phyloP scores from a whole-genome alignment of 1,284 basidiomycete genomes.

The Ustilago vetiveriae region DNA sequence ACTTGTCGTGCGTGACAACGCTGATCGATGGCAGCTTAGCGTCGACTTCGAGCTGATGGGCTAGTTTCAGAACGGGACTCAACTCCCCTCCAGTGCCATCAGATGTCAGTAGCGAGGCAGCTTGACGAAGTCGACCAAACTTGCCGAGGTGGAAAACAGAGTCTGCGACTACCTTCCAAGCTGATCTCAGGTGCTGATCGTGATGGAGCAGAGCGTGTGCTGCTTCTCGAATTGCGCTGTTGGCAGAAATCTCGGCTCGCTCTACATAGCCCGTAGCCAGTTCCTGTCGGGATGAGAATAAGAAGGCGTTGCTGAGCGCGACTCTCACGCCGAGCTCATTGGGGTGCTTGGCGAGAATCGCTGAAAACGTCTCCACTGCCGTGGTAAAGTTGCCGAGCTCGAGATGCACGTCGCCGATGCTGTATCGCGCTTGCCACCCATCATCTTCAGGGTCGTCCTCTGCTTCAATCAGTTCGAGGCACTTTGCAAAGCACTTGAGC shows the following conservation, averaged over 20 bases:
- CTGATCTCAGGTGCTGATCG: conserved; percentile 67
- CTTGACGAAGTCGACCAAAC: conserved; percentile 23
- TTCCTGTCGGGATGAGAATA: conserved; percentile 78
- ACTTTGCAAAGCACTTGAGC: conserved; percentile 83
- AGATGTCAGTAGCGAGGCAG: conserved; percentile 1
- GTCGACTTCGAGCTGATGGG: conserved; percentile 46
- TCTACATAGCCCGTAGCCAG: conserved; percentile 76
- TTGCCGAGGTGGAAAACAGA: conserved; percentile 72
- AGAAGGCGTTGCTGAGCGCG: conserved; percentile 78
- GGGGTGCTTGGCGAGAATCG: conserved; percentile 73
- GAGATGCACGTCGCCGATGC: conserved; percentile 85
- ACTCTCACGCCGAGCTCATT: conserved; percentile 76
- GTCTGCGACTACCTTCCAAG: conserved; percentile 89
- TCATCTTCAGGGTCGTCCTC: conserved; percentile 15
- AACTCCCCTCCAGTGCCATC: conserved; percentile 16
- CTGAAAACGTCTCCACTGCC: conserved; percentile 77
- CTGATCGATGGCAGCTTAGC: conserved; percentile 52
- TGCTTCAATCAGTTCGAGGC: conserved; percentile 69
- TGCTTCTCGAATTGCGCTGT: conserved; percentile 73
- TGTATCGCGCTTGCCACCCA: conserved; percentile 85
- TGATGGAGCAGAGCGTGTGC: conserved; percentile 72
- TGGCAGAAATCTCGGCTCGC: conserved; percentile 79
- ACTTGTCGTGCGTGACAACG: conserved; percentile 29
- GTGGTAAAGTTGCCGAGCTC: conserved; percentile 80
- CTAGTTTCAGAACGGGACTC: conserved; percentile 31